Evolutionary conservation across 371 early-diverging fungal genomes (phyloP), one percentile per base, ranked within the genome.

Genomic region (Nematocida displodere): DNA sequence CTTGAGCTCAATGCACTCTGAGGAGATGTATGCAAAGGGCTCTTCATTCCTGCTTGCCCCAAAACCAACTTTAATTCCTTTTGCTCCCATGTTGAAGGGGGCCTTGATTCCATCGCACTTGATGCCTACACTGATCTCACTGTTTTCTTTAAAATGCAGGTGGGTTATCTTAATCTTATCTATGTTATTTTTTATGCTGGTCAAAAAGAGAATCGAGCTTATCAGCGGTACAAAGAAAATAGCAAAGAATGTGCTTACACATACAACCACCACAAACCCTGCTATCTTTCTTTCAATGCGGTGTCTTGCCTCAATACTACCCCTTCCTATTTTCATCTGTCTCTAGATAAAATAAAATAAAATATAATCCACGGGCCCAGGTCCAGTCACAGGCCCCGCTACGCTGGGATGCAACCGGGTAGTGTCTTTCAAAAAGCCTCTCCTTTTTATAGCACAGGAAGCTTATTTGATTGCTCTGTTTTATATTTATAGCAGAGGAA

Each of bases 311-410:
- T 71, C 62, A 28, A 71, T 58, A 24, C 59, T 48, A 15, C 75
- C 75, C 28, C 56, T 71, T 52, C 75, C 75, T 46, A 71, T 61
- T 61, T 49, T 71, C 75, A 71, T 71, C 4, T 17, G 50, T 50
- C 39, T 26, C 56, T 42, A 39, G 31, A 17, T 29, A 66, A 26
- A 66, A 61, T 26, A 53, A 58, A 44, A 71, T 42, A 29, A 59
- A 49, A 49, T 58, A n/a, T 44, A 22, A 34, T 42, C 54, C 29
- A n/a, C 17, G 39, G 11, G 22, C 8, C n/a, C 24, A 67, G 24
- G 37, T 36, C 54, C n/a, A n/a, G n/a, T n/a, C n/a, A n/a, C n/a
- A n/a, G n/a, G n/a, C n/a, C n/a, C n/a, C n/a, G n/a, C n/a, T n/a
- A n/a, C n/a, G n/a, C n/a, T n/a, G n/a, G n/a, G n/a, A n/a, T n/a